Percentiles rank a stretch among this genome's conserved stretches.
Evolutionary conservation across 2,329 filamentous ascomycete species (phyloP).

Genomic region (Xylariales sp.): DNA sequence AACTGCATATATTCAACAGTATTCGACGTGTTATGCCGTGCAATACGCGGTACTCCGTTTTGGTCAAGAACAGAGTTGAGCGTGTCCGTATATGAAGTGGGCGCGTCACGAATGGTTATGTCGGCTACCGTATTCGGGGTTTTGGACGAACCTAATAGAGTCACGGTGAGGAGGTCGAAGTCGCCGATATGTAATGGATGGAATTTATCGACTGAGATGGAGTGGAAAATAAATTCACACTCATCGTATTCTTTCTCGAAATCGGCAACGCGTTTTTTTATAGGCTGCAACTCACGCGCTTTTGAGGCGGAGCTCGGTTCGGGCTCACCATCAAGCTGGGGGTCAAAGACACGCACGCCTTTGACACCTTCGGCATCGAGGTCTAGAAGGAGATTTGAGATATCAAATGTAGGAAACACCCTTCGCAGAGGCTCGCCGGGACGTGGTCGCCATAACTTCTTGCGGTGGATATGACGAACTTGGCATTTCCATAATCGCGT

Average conservation of each 20-base stretch:
- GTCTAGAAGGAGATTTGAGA: conserved; percentile 60
- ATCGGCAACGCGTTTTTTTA: conserved; percentile 45
- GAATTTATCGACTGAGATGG: conserved; percentile 30
- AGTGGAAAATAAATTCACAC: conserved; percentile 33
- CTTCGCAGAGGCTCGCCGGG: conserved; percentile 34
- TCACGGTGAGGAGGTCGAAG: conserved; percentile 57
- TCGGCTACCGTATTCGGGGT: background rate
- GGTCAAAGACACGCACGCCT: conserved; percentile 56
- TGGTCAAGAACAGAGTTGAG: conserved; percentile 34
- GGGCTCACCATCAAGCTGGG: conserved; percentile 51
- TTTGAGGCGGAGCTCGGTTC: background rate
- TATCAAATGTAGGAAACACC: conserved; percentile 44
- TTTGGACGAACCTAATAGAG: conserved; percentile 45
- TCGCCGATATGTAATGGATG: conserved; percentile 56
- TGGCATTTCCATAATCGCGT: conserved; percentile 29
- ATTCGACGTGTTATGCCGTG: conserved; percentile 33
- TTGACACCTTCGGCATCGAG: conserved; percentile 62
- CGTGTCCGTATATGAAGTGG: background rate
- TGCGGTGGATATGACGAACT: conserved; percentile 19
- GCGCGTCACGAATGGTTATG: background rate
- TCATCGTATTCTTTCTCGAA: conserved; percentile 47
- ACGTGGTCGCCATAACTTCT: background rate
- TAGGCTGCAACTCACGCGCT: conserved; percentile 49
- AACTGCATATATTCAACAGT: conserved; percentile 47
- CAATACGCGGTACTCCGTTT: conserved; percentile 47